Evolutionary conservation across 192 early-diverging fungal species (phyloP).

Genomic region (Coemansia sp.): DNA sequence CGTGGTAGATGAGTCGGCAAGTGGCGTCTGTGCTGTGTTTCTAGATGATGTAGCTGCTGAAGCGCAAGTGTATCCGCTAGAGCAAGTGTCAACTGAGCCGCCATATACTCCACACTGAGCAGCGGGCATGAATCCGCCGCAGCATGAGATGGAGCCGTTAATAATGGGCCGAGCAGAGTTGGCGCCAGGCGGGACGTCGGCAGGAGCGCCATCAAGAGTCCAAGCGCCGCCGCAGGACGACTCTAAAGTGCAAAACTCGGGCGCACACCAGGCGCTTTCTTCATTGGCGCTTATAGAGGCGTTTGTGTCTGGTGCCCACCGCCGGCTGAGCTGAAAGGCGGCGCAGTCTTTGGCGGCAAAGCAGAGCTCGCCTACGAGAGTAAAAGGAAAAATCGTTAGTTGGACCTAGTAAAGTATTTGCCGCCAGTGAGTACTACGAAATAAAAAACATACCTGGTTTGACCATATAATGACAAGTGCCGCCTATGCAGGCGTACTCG

Average conservation of each 20-base stretch:
- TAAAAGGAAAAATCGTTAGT: not conserved
- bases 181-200: constrained; percentile 28
- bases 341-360: constrained; percentile 58
- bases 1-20: constrained; percentile 12
- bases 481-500: constrained; percentile 63
- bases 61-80: constrained; percentile 39
- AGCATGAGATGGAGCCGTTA: constrained; percentile 54
- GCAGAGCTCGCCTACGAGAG: constrained; percentile 55
- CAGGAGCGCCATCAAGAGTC: constrained; percentile 56
- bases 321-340: constrained; percentile 50
- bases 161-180: constrained; percentile 26
- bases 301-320: constrained; percentile 15
- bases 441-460: constrained; percentile 48
- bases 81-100: constrained; percentile 58
- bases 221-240: constrained; percentile 66
- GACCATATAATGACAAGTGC: constrained; percentile 63
- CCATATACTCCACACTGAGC: constrained; percentile 56
- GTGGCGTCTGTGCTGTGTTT: not conserved
- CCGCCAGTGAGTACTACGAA: not conserved
- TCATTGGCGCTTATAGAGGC: constrained; percentile 3
- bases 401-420: too few relatives aligned
- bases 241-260: constrained; percentile 62
- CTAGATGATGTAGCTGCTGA: not conserved
- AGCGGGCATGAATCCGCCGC: constrained; percentile 51
- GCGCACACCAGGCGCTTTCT: constrained; percentile 39